Evolutionary conservation across 306 rosid genomes (phyloP).

Genomic region (Carpinus fangiana): DNA sequence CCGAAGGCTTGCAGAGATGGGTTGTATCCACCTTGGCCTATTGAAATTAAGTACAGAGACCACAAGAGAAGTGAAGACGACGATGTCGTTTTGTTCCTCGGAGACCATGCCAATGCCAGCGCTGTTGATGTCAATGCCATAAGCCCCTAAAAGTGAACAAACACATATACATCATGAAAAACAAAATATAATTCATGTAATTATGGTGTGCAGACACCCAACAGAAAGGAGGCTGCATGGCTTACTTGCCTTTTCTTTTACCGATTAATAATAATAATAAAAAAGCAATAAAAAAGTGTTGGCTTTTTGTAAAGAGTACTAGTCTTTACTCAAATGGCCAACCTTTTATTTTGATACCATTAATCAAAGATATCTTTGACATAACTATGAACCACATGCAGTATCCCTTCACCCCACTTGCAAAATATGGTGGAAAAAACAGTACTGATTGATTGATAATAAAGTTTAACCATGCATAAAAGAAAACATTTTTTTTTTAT

Average conservation of each 20-base stretch:
- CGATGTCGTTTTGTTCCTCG: conserved; percentile 52
- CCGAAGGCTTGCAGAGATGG: conserved; percentile 95
- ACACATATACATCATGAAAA: neutral
- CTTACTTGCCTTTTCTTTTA: too few species aligned
- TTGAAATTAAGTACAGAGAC: conserved; percentile 77
- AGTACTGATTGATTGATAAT: neutral
- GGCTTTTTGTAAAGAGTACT: neutral
- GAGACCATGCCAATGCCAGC: conserved; percentile 52
- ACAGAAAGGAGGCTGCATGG: too few species aligned
- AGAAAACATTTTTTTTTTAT: neutral
- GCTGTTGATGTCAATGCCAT: conserved; percentile 80
- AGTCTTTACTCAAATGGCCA: neutral
- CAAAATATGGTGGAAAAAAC: neutral
- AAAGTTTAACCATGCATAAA: neutral
- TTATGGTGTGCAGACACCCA: too few species aligned
- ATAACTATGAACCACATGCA: neutral
- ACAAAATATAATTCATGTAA: neutral
- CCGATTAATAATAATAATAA: too few species aligned
- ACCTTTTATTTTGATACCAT: neutral
- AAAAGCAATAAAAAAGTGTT: neutral
- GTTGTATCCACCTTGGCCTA: conserved; percentile 90
- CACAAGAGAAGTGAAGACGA: conserved; percentile 61
- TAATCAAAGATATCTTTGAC: neutral
- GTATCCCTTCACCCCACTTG: neutral
- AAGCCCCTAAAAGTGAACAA: conserved; percentile 62